phyloP scores from a whole-genome alignment of 2,329 filamentous ascomycete species.

The Ophiostoma novo-ulmi region DNA sequence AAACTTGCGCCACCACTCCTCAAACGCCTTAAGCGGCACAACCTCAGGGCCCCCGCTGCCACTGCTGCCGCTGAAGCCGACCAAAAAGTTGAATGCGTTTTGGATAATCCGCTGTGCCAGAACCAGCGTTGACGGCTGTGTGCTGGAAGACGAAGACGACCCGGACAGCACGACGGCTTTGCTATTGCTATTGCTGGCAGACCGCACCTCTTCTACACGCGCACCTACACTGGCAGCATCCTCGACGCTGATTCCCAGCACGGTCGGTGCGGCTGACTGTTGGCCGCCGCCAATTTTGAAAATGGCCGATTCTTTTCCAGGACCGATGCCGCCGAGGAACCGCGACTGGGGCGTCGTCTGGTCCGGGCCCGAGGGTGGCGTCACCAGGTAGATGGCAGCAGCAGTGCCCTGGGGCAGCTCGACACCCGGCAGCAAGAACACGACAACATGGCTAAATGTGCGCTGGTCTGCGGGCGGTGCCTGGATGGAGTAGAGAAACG shows the following conservation, averaged over 20 bases:
- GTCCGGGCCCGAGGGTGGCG: conserved; percentile 40
- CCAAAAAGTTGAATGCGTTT: conserved; percentile 94
- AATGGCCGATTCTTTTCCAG: conserved; percentile 85
- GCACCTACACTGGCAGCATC: conserved; percentile 64
- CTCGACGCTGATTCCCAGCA: conserved; percentile 80
- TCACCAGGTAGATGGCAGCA: conserved; percentile 80
- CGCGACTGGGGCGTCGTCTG: conserved; percentile 39
- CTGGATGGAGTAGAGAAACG: conserved; percentile 52
- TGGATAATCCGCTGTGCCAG: conserved; percentile 91
- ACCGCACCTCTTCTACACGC: conserved; percentile 58
- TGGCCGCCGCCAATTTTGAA: conserved; percentile 61
- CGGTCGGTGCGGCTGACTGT: conserved; percentile 33
- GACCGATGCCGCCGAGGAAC: conserved; percentile 83
- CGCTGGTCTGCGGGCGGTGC: conserved; percentile 34
- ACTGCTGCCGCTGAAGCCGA: conserved; percentile 64
- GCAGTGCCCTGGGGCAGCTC: conserved; percentile 69
- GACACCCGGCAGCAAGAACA: conserved; percentile 80
- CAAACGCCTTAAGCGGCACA: conserved; percentile 88
- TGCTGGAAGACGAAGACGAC: background rate
- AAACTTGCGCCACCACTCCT: conserved; percentile 98
- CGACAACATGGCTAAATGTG: conserved; percentile 73
- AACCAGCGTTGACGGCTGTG: conserved; percentile 53
- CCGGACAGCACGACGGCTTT: conserved; percentile 30
- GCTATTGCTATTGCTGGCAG: conserved; percentile 33
- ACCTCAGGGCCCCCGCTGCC: conserved; percentile 63